phyloP scores from a whole-genome alignment of 2,329 filamentous ascomycete genomes.

The Fusarium ambrosium region DNA sequence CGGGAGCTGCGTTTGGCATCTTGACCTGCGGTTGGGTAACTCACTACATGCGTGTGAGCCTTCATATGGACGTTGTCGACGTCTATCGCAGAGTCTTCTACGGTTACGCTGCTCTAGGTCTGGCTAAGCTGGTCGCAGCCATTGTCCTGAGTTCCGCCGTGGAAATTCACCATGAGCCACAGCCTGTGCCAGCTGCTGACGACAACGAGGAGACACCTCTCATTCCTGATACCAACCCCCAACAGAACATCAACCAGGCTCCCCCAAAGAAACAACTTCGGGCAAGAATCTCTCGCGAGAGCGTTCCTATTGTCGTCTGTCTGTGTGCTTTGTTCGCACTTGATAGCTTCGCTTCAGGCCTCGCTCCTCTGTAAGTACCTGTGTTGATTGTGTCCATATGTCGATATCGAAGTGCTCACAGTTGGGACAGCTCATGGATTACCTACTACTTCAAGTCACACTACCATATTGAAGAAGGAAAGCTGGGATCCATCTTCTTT shows the following conservation, averaged over 20 bases:
- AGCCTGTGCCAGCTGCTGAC: not conserved
- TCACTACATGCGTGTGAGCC: slow-evolving; percentile 59
- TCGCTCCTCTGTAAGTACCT: slow-evolving; percentile 70
- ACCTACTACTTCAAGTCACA: slow-evolving; percentile 68
- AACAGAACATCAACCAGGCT: not conserved
- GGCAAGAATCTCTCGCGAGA: slow-evolving; percentile 70
- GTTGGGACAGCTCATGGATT: slow-evolving; percentile 66
- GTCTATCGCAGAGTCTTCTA: slow-evolving; percentile 70
- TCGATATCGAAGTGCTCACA: not conserved
- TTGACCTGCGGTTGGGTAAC: slow-evolving; percentile 72
- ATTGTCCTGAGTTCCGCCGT: slow-evolving; percentile 62
- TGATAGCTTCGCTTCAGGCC: slow-evolving; percentile 78
- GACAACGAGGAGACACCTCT: slow-evolving; percentile 47
- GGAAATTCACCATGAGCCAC: slow-evolving; percentile 52
- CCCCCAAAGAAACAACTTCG: slow-evolving; percentile 54
- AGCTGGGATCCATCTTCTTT: slow-evolving; percentile 68
- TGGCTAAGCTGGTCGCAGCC: slow-evolving; percentile 68
- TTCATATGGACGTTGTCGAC: slow-evolving; percentile 59
- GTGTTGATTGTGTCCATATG: slow-evolving; percentile 32
- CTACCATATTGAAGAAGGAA: slow-evolving; percentile 62
- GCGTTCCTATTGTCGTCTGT: slow-evolving; percentile 66
- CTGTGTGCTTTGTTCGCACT: slow-evolving; percentile 77
- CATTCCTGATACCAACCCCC: slow-evolving; percentile 9
- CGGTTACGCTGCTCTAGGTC: slow-evolving; percentile 58
- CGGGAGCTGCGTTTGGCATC: slow-evolving; percentile 72